A percentile compares a stretch with the other conserved stretches of the same genome.
These are phyloP conservation scores for Cryphonectria japonica DNA, from an alignment of 2,329 filamentous ascomycete species.

Conservation along the genomic window DNA sequence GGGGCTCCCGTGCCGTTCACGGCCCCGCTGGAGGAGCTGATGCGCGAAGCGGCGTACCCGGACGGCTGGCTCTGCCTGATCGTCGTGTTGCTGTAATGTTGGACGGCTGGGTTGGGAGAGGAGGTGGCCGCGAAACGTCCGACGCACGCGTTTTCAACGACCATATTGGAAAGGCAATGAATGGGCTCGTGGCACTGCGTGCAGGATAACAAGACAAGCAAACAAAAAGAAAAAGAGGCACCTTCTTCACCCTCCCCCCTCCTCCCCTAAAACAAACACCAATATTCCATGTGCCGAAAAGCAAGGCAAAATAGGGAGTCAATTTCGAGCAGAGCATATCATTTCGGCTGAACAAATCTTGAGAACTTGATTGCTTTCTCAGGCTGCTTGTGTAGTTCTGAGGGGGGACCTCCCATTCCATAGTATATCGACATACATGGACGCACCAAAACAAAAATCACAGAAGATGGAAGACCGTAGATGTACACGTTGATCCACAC, in stretches of 20 bases:
- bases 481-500: conserved; percentile 5
- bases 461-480: neutral
- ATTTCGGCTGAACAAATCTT: conserved; percentile 1
- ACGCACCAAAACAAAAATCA: neutral
- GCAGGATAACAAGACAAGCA: neutral
- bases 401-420: neutral
- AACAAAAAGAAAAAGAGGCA: too few relatives aligned
- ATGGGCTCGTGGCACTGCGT: neutral
- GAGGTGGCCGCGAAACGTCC: neutral
- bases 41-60: conserved; percentile 80
- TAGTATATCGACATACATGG: neutral
- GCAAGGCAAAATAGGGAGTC: neutral
- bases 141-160: neutral
- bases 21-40: conserved; percentile 80
- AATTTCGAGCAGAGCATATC: neutral
- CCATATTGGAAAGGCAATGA: neutral
- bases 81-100: conserved; percentile 68
- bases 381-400: conserved; percentile 3
- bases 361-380: conserved; percentile 10
- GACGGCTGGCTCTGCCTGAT: conserved; percentile 91
- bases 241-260: too few relatives aligned
- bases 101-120: neutral
- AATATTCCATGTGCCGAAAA: neutral
- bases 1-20: conserved; percentile 81
- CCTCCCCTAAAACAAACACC: too few relatives aligned